A percentile compares a stretch with the other conserved stretches of the same genome.
phyloP scores from a whole-genome alignment of 176 grass and related monocot species.

The Aegilops bicornis region DNA sequence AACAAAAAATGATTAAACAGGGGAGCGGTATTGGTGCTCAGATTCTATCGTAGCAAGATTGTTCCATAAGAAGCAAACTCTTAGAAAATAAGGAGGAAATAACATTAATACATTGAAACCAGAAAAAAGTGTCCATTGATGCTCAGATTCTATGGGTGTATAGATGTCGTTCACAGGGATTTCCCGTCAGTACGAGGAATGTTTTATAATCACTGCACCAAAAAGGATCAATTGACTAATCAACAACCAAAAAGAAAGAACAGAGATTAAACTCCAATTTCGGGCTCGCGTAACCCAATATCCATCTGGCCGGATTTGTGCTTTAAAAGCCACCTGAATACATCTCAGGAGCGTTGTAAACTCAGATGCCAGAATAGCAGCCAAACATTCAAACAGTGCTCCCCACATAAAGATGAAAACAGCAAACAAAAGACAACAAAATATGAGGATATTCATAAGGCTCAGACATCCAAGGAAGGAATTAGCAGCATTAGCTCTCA shows the following conservation, averaged over 20 bases:
- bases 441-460: too few relatives aligned
- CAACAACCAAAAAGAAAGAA: too few relatives aligned
- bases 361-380: slow-evolving; percentile 5
- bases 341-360: slow-evolving; percentile 32
- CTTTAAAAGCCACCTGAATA: slow-evolving; percentile 54
- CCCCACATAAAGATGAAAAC: neutral
- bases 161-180: slow-evolving; percentile 46
- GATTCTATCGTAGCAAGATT: too few relatives aligned
- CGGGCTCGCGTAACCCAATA: slow-evolving; percentile 60
- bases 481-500: too few relatives aligned
- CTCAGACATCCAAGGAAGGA: too few relatives aligned
- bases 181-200: slow-evolving; percentile 66
- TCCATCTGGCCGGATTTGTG: slow-evolving; percentile 42
- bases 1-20: too few relatives aligned
- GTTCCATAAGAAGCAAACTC: too few relatives aligned
- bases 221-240: neutral
- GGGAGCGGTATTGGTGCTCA: too few relatives aligned
- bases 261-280: neutral
- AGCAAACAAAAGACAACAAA: too few relatives aligned
- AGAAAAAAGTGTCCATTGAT: neutral
- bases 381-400: slow-evolving; percentile 14
- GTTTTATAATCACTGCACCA: slow-evolving; percentile 30
- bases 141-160: slow-evolving; percentile 94
- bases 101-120: too few relatives aligned
- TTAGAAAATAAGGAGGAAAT: too few relatives aligned